Base-by-base conservation (phyloP, 1,139 yeast genomes). In the Yamadazyma atmosphaerica region DNA sequence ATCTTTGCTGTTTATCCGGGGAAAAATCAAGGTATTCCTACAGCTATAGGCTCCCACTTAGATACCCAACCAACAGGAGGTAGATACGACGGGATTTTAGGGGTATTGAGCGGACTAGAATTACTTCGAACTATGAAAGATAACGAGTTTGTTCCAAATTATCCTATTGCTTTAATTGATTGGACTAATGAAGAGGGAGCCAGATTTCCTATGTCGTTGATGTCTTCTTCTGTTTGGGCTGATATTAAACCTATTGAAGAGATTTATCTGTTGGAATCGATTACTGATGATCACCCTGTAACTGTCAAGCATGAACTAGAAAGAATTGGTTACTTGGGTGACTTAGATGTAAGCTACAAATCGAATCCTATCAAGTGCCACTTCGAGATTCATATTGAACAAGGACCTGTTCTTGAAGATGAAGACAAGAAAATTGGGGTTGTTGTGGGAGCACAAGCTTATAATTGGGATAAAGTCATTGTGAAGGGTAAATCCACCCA, bases 161-260 rank as follows among this genome's bases (percentile, higher is more conserved):
- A 70, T 44, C 89, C 88, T 10, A 72, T 83, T 39, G 81, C 83
- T 4, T 70, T 80, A 7, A 69, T 83, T 33, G 69, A 79, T 53
- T 83, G 90, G 90, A 80, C 83, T 51, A 83, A 83, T 52, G 90
- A 83, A 55, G 90, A 83, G 63, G 90, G 90, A 33, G 88, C 89
- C 1, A 61, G 90, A 36, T 83, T 83, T 53, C 86, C 89, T 5
- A 68, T 75, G 60, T 72, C 83, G 31, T 72, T 80, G 58, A 79
- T 82, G 73, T 74, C 84, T 0, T 76, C 83, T 8, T 73, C 81
- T 10, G 86, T 82, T 1, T 83, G 86, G 86, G 78, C 86, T 1
- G 84, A 74, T 6, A 54, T 63, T 15, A 55, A 68, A 30, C 50
- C 68, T 2, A 60, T 72, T 41, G 75, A 81, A 39, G 71, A 69